Percentiles rank a stretch among this genome's conserved stretches.
Conservation (phyloP, 495 filamentous ascomycete species). For the Jackrogersella multiformis region DNA sequence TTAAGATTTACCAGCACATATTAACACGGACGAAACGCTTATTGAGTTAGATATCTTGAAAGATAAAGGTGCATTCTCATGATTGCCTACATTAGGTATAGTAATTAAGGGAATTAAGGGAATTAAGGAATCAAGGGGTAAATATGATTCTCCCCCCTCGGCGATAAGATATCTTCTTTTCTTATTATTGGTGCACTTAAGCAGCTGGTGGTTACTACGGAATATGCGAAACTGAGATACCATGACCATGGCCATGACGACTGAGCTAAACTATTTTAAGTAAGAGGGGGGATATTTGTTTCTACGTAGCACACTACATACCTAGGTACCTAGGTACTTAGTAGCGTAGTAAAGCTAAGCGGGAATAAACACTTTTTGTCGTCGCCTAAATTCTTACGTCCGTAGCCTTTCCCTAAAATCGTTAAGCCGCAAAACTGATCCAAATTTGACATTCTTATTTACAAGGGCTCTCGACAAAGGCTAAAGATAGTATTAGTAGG, state of each 20-base stretch:
- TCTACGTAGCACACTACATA: too few relatives aligned
- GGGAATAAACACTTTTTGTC: background rate
- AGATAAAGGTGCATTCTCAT: background rate
- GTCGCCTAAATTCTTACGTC: background rate
- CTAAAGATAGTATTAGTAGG: too few relatives aligned
- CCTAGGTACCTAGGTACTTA: too few relatives aligned
- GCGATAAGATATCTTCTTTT: background rate
- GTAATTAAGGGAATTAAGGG: too few relatives aligned
- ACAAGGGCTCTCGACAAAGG: too few relatives aligned
- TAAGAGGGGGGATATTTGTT: too few relatives aligned
- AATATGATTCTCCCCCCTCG: too few relatives aligned
- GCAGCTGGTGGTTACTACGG: background rate
- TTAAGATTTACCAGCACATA: slow-evolving; percentile 11
- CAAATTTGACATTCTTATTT: slow-evolving; percentile 4
- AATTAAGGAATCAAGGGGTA: too few relatives aligned
- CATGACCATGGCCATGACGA: background rate
- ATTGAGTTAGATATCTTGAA: slow-evolving; percentile 26
- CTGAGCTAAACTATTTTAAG: background rate
- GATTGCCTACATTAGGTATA: background rate
- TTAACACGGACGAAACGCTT: slow-evolving; percentile 14
- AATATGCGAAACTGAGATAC: background rate
- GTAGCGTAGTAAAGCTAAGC: background rate
- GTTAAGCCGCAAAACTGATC: slow-evolving; percentile 10
- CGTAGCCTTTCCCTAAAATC: slow-evolving; percentile 2
- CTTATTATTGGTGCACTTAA: background rate